These are phyloP conservation scores for Podospora australis DNA, from an alignment of 495 filamentous ascomycete species.

Conservation along the genomic window DNA sequence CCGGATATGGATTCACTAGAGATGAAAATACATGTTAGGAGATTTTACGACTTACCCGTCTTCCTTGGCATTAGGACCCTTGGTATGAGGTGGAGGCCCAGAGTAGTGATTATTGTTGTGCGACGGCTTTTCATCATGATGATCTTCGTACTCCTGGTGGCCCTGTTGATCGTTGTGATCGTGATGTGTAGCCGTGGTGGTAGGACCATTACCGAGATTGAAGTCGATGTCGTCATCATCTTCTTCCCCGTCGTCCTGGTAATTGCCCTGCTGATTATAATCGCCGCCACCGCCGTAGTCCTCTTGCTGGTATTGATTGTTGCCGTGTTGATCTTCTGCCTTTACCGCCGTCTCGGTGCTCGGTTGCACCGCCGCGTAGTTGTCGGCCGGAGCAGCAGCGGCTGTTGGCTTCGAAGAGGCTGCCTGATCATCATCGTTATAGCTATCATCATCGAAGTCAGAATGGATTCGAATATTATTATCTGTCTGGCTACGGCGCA, in stretches of 20 bases:
- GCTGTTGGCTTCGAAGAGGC: slow-evolving; percentile 40
- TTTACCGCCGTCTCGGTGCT: slow-evolving; percentile 31
- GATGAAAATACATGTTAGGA: slow-evolving; percentile 17
- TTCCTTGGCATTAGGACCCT: slow-evolving; percentile 78
- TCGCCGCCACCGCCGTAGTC: slow-evolving; percentile 38
- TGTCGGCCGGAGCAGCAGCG: slow-evolving; percentile 27
- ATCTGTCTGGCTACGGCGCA: no score
- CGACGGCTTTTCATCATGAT: slow-evolving; percentile 15
- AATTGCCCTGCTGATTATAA: slow-evolving; percentile 37
- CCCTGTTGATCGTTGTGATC: slow-evolving; percentile 30
- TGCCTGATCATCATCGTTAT: slow-evolving; percentile 72
- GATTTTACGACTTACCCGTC: slow-evolving; percentile 80
- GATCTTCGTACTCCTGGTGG: slow-evolving; percentile 19
- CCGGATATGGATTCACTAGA: neutral
- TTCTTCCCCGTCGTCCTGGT: slow-evolving; percentile 55
- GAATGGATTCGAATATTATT: no score
- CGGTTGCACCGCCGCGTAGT: slow-evolving; percentile 21
- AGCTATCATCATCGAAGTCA: no score
- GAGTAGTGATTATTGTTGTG: slow-evolving; percentile 27
- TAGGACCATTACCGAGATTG: slow-evolving; percentile 42
- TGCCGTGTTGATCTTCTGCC: slow-evolving; percentile 46
- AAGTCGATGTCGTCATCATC: slow-evolving; percentile 61
- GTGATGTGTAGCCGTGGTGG: slow-evolving; percentile 29
- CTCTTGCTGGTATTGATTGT: slow-evolving; percentile 14
- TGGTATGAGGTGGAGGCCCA: slow-evolving; percentile 15